Evolutionary conservation across 805 yeast genomes (phyloP), one percentile per base, ranked within the genome.

Genomic region (Lipomyces spencermartinsiae): DNA sequence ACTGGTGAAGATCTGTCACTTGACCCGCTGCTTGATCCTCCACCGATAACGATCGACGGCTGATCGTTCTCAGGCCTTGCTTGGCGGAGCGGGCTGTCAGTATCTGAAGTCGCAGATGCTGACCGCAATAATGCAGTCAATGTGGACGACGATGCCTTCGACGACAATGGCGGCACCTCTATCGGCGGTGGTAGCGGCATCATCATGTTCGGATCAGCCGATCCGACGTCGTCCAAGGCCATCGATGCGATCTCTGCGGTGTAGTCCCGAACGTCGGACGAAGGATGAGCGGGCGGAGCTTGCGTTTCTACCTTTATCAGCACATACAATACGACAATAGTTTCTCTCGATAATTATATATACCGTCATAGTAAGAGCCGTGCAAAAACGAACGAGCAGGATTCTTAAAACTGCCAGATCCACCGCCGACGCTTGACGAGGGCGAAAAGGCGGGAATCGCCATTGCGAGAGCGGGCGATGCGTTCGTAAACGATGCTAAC

Each of bases 221-320:
- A 43, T 3, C 51, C 46, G 25, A 25, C 35, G 37, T 68, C 71
- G 4, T 59, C 61, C 14, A 70, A 67, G 4, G 73, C 73, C 39
- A 68, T 25, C 7, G 61, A 57, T 10, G 73, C 73, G 14, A 70
- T 54, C 61, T 70, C 73, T 2, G 73, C 73, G 9, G 73, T 70
- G 54, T 64, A 63, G 37, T 65, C 72, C 43, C 73, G 63, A n/a
- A 68, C 53, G 22, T 59, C 51, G 16, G 65, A 35, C 35, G 54
- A 29, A 9, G 51, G 57, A 16, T 25, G 49, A n/a, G 51, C 33
- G 33, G 29, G 43, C 29, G 10, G 59, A 33, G 31, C 59, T 19
- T n/a, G 37, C 16, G 33, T 16, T 60, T 29, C 63, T 25, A 31
- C 16, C n/a, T 25, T 53, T 33, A 53, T 31, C 56, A 53, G 56